A percentile compares a stretch with the other conserved stretches of the same genome.
phyloP scores from a whole-genome alignment of 306 rosid species.

The Inga leiocalycina region DNA sequence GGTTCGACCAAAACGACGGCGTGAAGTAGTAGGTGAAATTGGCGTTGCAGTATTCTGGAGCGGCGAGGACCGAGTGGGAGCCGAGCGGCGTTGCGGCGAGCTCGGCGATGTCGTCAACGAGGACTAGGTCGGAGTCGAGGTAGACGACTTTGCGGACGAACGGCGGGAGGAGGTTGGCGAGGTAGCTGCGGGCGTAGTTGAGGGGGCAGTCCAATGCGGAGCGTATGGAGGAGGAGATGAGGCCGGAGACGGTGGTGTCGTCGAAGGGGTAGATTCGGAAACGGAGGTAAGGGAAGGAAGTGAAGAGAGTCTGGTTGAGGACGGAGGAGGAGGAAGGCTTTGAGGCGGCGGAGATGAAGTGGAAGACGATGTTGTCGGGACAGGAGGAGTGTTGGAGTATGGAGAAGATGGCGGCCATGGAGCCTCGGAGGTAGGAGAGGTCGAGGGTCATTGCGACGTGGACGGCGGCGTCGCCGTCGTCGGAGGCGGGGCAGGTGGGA shows the following conservation, averaged over 20 bases:
- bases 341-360: conserved; percentile 60
- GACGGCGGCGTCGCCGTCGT: conserved; percentile 21
- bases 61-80: conserved; percentile 63
- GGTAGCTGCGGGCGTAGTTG: conserved; percentile 86
- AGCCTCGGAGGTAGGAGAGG: conserved; percentile 81
- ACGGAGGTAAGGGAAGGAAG: conserved; percentile 71
- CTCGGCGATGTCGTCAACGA: conserved; percentile 85
- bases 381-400: conserved; percentile 89
- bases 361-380: conserved; percentile 80
- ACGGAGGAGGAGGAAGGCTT: conserved; percentile 26
- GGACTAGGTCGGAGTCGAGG: conserved; percentile 85
- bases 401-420: conserved; percentile 88
- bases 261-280: conserved; percentile 73
- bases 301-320: conserved; percentile 40
- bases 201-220: conserved; percentile 81
- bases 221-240: conserved; percentile 86
- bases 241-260: conserved; percentile 66
- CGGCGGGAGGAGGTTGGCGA: conserved; percentile 57
- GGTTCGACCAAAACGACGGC: conserved; percentile 82
- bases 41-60: conserved; percentile 91
- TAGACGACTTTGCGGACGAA: conserved; percentile 65
- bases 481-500: conserved; percentile 51
- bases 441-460: conserved; percentile 97
- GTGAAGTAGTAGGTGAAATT: conserved; percentile 82
- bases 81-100: conserved; percentile 66